These are phyloP conservation scores for Mycena leptocephala DNA, from an alignment of 768 basidiomycete species.

Conservation along the genomic window DNA sequence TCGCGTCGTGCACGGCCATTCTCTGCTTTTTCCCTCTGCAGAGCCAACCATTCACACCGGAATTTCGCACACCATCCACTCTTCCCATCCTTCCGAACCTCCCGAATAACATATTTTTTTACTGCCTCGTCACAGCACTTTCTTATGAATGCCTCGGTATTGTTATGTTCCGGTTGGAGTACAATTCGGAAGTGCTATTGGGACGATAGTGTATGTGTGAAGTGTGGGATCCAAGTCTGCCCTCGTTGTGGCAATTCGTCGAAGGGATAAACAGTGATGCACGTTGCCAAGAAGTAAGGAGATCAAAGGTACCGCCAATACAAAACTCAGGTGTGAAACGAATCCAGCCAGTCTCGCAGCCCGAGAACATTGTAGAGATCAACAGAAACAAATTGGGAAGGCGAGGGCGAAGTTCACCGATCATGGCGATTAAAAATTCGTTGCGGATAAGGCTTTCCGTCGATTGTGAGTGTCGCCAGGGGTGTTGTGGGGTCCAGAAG, in stretches of 20 bases:
- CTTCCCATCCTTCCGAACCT: constrained; percentile 4
- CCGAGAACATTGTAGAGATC: not conserved
- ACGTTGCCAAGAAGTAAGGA: not conserved
- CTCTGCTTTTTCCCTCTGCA: not conserved
- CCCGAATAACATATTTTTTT: not conserved
- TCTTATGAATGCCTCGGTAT: constrained; percentile 23
- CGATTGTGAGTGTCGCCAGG: not conserved
- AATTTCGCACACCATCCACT: not conserved
- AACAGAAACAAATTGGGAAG: not conserved
- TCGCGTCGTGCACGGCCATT: not conserved
- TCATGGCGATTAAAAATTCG: not conserved
- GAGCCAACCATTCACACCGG: not conserved
- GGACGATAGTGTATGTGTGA: not conserved
- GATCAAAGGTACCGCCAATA: constrained; percentile 9
- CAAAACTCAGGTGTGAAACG: constrained; percentile 4
- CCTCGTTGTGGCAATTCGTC: not conserved
- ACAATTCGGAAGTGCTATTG: not conserved
- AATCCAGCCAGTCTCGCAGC: not conserved
- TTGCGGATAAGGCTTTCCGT: not conserved
- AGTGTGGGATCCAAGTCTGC: not conserved
- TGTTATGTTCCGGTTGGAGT: not conserved
- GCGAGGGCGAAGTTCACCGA: not conserved
- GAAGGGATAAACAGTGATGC: not conserved
- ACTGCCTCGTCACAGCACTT: no score
- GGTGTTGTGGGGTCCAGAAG: not conserved